Conservation (phyloP, 2,329 filamentous ascomycete species). For the Westerdykella sp. region DNA sequence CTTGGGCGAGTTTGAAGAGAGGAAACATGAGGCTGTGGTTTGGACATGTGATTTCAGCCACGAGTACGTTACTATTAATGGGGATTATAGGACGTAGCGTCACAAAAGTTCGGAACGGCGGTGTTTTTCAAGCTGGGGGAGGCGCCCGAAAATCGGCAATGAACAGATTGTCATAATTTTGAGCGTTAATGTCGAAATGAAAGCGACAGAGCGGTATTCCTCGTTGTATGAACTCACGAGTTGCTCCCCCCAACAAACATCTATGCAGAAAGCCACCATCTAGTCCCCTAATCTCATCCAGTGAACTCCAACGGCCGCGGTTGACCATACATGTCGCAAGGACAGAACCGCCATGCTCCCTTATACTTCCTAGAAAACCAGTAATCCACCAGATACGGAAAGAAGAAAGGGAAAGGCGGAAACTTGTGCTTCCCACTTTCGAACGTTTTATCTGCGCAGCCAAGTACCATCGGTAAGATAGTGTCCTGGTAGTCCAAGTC, state of each 20-base stretch:
- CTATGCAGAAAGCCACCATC: too few relatives aligned
- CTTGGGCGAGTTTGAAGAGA: conserved; percentile 40
- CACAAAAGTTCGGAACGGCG: too few relatives aligned
- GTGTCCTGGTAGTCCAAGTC: background rate
- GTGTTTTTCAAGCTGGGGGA: too few relatives aligned
- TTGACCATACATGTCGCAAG: conserved; percentile 4
- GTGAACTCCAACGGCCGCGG: conserved; percentile 2
- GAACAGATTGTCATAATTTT: too few relatives aligned
- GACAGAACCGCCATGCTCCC: conserved; percentile 8
- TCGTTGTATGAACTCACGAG: too few relatives aligned
- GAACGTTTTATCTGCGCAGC: conserved; percentile 6
- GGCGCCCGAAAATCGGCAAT: too few relatives aligned
- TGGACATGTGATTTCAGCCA: conserved; percentile 87
- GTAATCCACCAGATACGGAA: conserved; percentile 5
- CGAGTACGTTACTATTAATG: conserved; percentile 69
- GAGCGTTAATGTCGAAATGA: too few relatives aligned
- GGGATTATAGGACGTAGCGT: conserved; percentile 56
- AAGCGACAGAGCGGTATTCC: too few relatives aligned
- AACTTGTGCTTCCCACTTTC: conserved; percentile 5
- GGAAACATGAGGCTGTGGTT: conserved; percentile 55
- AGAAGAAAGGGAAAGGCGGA: conserved; percentile 3
- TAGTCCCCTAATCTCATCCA: too few relatives aligned
- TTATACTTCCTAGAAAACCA: conserved; percentile 4
- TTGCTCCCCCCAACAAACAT: too few relatives aligned
- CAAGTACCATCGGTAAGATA: conserved; percentile 7